Conservation (phyloP, 2,329 filamentous ascomycete species). For the Ceratocystis diversiconidia region DNA sequence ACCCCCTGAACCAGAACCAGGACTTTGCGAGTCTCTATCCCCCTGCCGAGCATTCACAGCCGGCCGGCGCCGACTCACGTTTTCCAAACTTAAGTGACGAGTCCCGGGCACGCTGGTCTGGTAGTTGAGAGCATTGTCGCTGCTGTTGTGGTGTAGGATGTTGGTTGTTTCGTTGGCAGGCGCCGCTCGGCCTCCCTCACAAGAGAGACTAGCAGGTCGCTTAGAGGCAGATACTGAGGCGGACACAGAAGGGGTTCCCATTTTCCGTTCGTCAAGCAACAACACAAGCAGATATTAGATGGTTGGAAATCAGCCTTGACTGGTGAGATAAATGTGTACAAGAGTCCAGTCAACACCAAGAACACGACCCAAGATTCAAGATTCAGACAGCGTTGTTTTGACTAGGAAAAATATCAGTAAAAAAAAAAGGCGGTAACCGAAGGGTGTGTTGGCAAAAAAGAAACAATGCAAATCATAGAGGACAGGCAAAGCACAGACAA, state of each 20-base stretch:
- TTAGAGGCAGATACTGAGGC: neutral
- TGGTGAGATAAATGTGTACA: neutral
- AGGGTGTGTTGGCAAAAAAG: neutral
- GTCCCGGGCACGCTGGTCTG: slow-evolving; percentile 8
- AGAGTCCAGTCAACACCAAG: neutral
- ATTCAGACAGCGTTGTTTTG: too few species aligned
- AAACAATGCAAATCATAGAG: neutral
- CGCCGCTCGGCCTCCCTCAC: neutral
- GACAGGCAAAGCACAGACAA: slow-evolving; percentile 1
- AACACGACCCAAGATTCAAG: neutral
- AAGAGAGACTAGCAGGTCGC: slow-evolving; percentile 1
- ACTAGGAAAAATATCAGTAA: neutral
- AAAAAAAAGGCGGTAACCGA: neutral
- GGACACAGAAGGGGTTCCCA: neutral
- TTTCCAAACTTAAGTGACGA: neutral
- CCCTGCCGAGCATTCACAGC: neutral
- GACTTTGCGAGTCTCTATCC: neutral
- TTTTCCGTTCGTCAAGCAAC: neutral
- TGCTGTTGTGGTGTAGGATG: slow-evolving; percentile 6
- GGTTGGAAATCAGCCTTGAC: neutral
- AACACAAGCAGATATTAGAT: neutral
- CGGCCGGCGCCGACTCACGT: slow-evolving; percentile 2
- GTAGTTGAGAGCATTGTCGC: slow-evolving; percentile 11
- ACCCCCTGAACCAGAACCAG: neutral
- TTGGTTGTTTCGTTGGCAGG: slow-evolving; percentile 17